Evolutionary conservation across 225 moss, liverwort and hornwort genomes (phyloP), one percentile per base, ranked within the genome.

Genomic region (Straminergon stramineum): DNA sequence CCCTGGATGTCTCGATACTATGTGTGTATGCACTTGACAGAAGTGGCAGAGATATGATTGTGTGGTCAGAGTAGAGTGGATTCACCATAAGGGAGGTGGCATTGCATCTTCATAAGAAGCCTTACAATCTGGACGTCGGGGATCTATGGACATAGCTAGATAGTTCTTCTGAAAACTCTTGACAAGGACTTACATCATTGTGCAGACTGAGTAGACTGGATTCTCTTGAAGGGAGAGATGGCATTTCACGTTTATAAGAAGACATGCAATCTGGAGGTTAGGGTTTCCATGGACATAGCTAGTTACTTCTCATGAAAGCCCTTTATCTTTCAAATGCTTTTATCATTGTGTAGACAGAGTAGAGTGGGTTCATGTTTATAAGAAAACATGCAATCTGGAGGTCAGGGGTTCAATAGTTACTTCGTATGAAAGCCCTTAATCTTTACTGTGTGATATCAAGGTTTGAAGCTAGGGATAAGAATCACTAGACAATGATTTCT

Each of bases 381-480:
- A 71, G 48, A 83, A 51, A n/a, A 64, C 88, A 88, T 85, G 88
- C 82, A 83, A 82, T 88, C 82, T 85, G 63, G 74, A 84, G 90
- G 82, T 86, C 48, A 85, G 90, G 23, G 31, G 31, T 76, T 91
- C 41, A 66, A 39, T 61, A 79, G 39, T 31, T 83, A 62, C 71
- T 71, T 60, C 16, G 48, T 58, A 13, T 56, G 74, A 66, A 67
- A 83, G 53, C 84, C 71, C 70, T 83, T 58, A 89, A 68, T 84
- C 66, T 87, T 37, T 75, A 77, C 51, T 88, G 82, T 88, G 75
- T 90, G 90, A 90, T 86, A 71, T 89, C 65, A 73, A 73, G 88
- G 78, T 83, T 83, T 78, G 87, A 74, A 87, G 92, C 69, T 62
- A 81, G 91, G 87, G 81, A 81, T 32, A 41, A 58, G 86, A 82